Conservation (phyloP, 2,329 filamentous ascomycete species). For the Xylariomycetidae sp. region DNA sequence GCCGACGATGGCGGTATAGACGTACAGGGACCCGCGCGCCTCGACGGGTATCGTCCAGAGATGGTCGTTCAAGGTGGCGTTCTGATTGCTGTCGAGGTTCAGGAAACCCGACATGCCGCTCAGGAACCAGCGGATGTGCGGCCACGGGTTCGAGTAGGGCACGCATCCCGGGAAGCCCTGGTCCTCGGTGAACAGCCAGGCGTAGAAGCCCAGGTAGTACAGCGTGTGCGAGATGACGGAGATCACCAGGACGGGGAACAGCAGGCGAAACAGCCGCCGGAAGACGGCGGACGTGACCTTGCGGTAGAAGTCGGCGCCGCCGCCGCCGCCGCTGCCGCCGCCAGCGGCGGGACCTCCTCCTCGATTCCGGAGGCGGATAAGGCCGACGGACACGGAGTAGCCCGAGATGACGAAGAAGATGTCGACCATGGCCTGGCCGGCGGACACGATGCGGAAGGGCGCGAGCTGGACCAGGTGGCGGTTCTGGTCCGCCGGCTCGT, state of each 20-base stretch:
- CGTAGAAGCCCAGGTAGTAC: constrained; percentile 4
- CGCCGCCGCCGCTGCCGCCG: no score
- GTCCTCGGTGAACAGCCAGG: constrained; percentile 1
- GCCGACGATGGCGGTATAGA: constrained; percentile 1
- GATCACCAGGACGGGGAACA: constrained; percentile 5
- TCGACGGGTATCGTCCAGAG: constrained; percentile 3
- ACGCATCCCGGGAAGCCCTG: constrained; percentile 3
- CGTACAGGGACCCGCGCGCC: constrained; percentile 1
- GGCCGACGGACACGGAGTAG: constrained; percentile 3
- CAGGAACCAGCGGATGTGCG: constrained; percentile 1
- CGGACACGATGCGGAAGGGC: constrained; percentile 5
- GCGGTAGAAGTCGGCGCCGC: constrained; percentile 3
- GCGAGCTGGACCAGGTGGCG: constrained; percentile 3
- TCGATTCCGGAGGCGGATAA: constrained; percentile 2
- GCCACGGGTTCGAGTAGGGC: constrained; percentile 2
- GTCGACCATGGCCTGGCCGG: constrained; percentile 6
- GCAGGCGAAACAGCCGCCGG: constrained; percentile 5
- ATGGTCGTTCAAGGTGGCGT: constrained; percentile 2
- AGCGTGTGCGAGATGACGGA: constrained; percentile 2
- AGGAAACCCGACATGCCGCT: constrained; percentile 1
- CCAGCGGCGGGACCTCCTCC: no score
- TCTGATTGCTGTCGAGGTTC: constrained; percentile 3
- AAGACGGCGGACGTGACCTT: constrained; percentile 4
- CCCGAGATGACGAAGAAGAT: constrained; percentile 6
- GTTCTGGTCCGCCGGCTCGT: constrained; percentile 5